These are phyloP conservation scores for Dinochytrium kinnereticum DNA, from an alignment of 371 early-diverging fungal genomes.

Conservation along the genomic window DNA sequence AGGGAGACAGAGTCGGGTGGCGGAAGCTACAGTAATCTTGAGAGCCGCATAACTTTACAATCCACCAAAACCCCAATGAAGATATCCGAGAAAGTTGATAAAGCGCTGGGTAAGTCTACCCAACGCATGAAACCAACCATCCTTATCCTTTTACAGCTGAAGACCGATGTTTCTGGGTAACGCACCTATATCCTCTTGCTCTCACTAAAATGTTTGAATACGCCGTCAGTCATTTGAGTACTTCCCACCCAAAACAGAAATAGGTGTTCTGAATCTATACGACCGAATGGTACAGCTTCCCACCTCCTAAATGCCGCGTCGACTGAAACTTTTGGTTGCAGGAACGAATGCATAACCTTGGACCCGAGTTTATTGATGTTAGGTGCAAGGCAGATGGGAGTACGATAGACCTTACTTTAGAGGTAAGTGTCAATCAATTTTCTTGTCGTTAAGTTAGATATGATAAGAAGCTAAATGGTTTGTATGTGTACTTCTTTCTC, in stretches of 20 bases:
- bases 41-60: too few species aligned
- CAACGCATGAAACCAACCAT: neutral
- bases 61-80: slow-evolving; percentile 54
- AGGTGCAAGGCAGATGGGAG: slow-evolving; percentile 97
- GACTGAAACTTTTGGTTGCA: slow-evolving; percentile 22
- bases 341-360: slow-evolving; percentile 87
- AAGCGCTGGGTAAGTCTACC: slow-evolving; percentile 38
- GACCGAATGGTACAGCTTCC: slow-evolving; percentile 72
- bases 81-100: slow-evolving; percentile 51
- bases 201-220: neutral
- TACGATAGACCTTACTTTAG: slow-evolving; percentile 80
- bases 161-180: slow-evolving; percentile 51
- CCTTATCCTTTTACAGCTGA: slow-evolving; percentile 31
- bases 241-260: slow-evolving; percentile 95
- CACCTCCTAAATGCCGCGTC: neutral
- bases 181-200: neutral
- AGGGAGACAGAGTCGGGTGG: too few species aligned
- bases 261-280: slow-evolving; percentile 88
- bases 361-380: slow-evolving; percentile 94
- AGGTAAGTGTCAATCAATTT: too few species aligned
- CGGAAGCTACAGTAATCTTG: too few species aligned
- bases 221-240: slow-evolving; percentile 89
- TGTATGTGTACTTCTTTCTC: neutral
- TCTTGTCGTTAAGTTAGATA: too few species aligned
- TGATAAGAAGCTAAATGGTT: neutral